phyloP scores from a whole-genome alignment of 2,329 filamentous ascomycete species.

The Ophiocordyceps camponoti-rufipedis region DNA sequence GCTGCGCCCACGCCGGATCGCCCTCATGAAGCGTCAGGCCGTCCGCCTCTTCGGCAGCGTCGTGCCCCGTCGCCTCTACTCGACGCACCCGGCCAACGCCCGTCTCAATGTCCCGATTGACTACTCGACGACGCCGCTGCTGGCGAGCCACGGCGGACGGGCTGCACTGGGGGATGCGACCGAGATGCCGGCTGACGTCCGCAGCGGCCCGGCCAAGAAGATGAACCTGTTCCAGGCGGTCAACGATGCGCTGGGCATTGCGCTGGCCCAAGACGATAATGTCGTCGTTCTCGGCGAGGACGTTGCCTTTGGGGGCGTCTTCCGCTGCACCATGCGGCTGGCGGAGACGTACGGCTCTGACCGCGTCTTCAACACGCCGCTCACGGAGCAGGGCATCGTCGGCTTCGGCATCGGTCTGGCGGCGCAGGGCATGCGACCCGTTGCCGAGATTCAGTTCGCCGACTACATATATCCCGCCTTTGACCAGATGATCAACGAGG shows the following conservation, averaged over 20 bases:
- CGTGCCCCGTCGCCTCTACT: slow-evolving; percentile 20
- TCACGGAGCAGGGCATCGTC: slow-evolving; percentile 86
- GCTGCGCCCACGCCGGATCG: not conserved
- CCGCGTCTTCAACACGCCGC: slow-evolving; percentile 87
- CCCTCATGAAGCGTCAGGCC: slow-evolving; percentile 14
- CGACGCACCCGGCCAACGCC: slow-evolving; percentile 38
- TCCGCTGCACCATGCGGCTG: slow-evolving; percentile 82
- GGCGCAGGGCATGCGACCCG: slow-evolving; percentile 77
- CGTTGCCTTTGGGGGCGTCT: slow-evolving; percentile 92
- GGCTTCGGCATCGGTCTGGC: slow-evolving; percentile 86
- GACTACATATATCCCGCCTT: slow-evolving; percentile 90
- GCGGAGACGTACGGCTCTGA: slow-evolving; percentile 74
- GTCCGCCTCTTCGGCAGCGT: slow-evolving; percentile 12
- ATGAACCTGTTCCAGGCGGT: slow-evolving; percentile 91
- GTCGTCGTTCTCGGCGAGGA: slow-evolving; percentile 93
- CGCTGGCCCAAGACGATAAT: slow-evolving; percentile 65
- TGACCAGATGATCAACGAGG: slow-evolving; percentile 88
- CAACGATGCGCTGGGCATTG: slow-evolving; percentile 73
- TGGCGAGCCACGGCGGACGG: slow-evolving; percentile 57
- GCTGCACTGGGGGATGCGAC: slow-evolving; percentile 44
- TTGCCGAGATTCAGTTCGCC: slow-evolving; percentile 91
- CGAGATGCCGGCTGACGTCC: slow-evolving; percentile 50
- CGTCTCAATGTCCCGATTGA: slow-evolving; percentile 73
- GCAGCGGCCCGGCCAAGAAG: slow-evolving; percentile 56
- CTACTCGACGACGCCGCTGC: slow-evolving; percentile 63